These are phyloP conservation scores for Melampsora americana DNA, from an alignment of 1,284 basidiomycete species.

Conservation along the genomic window DNA sequence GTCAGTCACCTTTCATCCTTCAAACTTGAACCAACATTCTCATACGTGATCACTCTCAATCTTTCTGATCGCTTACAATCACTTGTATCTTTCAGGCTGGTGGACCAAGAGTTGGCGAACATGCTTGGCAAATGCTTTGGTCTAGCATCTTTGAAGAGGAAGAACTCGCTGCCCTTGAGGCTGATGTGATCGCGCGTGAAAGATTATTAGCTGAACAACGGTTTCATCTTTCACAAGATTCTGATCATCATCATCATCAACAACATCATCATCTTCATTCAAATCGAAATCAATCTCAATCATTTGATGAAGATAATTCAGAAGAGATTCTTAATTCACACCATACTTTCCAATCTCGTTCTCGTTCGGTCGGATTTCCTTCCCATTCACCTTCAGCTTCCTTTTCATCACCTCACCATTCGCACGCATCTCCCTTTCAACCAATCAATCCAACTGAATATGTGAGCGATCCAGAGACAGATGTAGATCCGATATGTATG, in stretches of 20 bases:
- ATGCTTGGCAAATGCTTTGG: constrained; percentile 79
- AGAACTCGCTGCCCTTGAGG: constrained; percentile 59
- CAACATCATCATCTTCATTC: not conserved
- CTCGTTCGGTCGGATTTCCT: no score
- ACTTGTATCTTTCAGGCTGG: constrained; percentile 57
- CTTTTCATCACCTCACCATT: not conserved
- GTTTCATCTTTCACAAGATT: constrained; percentile 21
- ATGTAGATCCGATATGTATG: not conserved
- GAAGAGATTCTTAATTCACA: not conserved
- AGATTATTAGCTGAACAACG: constrained; percentile 16
- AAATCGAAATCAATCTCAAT: constrained; percentile 1
- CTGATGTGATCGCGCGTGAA: constrained; percentile 55
- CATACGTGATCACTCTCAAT: not conserved
- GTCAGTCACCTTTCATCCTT: not conserved
- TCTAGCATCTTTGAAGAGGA: constrained; percentile 66
- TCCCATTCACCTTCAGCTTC: not conserved
- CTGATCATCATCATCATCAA: not conserved
- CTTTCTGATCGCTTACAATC: not conserved
- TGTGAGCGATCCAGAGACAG: not conserved
- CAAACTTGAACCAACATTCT: not conserved
- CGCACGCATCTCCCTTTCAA: not conserved
- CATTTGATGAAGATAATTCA: not conserved
- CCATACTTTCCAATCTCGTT: no score
- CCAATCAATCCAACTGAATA: not conserved
- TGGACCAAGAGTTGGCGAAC: constrained; percentile 70